phyloP scores from a whole-genome alignment of 805 yeast genomes.

The Pichia nakasei region DNA sequence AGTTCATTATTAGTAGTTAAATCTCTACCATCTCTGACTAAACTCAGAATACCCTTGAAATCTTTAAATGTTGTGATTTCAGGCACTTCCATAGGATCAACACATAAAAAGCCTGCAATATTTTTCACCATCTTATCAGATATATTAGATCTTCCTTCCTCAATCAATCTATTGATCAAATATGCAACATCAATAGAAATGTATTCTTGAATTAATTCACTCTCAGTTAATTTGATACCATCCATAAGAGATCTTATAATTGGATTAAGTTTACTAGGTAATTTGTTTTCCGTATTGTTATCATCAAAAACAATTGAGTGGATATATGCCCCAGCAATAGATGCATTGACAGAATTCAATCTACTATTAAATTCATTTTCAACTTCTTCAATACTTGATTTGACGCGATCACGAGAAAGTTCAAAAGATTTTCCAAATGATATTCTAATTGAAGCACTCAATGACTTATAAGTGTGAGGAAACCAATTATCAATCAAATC shows the following conservation, averaged over 20 bases:
- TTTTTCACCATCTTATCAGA: conserved; percentile 86
- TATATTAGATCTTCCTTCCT: conserved; percentile 55
- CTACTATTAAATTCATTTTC: conserved; percentile 41
- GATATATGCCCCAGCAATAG: conserved; percentile 59
- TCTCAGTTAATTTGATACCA: conserved; percentile 70
- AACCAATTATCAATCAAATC: conserved; percentile 55
- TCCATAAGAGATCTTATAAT: conserved; percentile 88
- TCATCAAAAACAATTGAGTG: conserved; percentile 22
- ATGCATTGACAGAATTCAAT: conserved; percentile 55
- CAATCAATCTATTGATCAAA: conserved; percentile 52
- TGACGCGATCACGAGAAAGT: conserved; percentile 66
- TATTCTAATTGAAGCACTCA: conserved; percentile 65
- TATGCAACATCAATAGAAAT: conserved; percentile 62
- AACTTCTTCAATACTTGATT: conserved; percentile 61
- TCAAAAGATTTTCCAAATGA: conserved; percentile 64
- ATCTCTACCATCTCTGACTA: conserved; percentile 68
- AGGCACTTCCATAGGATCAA: conserved; percentile 93
- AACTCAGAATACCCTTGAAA: conserved; percentile 55
- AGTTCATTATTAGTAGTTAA: conserved; percentile 24
- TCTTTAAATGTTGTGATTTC: conserved; percentile 65
- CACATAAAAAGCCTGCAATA: conserved; percentile 86
- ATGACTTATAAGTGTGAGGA: conserved; percentile 49
- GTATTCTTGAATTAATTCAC: conserved; percentile 55
- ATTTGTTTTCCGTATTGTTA: conserved; percentile 36
- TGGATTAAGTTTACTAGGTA: conserved; percentile 88